Percentiles rank a stretch among this genome's conserved stretches.
Evolutionary conservation across 2,329 filamentous ascomycete genomes (phyloP).

Genomic region (Sporothrix euskadiensis): DNA sequence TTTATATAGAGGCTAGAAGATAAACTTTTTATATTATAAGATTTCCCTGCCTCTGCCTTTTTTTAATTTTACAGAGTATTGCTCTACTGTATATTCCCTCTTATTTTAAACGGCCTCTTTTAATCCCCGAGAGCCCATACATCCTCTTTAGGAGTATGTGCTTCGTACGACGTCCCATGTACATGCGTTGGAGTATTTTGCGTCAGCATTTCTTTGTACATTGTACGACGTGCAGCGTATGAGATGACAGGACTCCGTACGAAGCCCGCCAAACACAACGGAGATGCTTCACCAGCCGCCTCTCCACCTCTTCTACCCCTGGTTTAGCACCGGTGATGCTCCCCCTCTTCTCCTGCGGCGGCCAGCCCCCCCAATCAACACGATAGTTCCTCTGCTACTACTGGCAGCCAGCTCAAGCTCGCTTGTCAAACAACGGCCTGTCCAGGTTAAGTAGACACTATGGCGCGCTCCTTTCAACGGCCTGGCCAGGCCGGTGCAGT

Average conservation of each 20-base stretch:
- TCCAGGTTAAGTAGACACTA: not conserved
- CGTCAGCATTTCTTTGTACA: not conserved
- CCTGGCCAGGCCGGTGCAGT: not conserved
- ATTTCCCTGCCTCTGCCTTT: not conserved
- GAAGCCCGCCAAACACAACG: not conserved
- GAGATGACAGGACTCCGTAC: not conserved
- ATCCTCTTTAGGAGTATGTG: not conserved
- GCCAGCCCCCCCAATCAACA: conserved; percentile 5
- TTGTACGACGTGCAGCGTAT: not conserved
- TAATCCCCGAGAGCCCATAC: too few species aligned
- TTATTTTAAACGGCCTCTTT: not conserved
- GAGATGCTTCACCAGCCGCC: not conserved
- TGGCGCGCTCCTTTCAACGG: conserved; percentile 3
- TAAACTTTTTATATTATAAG: not conserved
- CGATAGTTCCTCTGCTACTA: not conserved
- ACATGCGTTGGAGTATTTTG: not conserved
- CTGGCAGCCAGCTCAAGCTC: not conserved
- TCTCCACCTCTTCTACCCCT: not conserved
- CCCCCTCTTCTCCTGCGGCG: conserved; percentile 17
- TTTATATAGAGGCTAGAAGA: not conserved
- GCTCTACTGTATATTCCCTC: too few species aligned
- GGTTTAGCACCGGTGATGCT: conserved; percentile 3
- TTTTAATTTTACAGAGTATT: not conserved
- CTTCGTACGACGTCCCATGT: not conserved
- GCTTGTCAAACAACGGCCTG: conserved; percentile 17